Evolutionary conservation across 345 rosid genomes (phyloP).

Genomic region (Citrus medica): DNA sequence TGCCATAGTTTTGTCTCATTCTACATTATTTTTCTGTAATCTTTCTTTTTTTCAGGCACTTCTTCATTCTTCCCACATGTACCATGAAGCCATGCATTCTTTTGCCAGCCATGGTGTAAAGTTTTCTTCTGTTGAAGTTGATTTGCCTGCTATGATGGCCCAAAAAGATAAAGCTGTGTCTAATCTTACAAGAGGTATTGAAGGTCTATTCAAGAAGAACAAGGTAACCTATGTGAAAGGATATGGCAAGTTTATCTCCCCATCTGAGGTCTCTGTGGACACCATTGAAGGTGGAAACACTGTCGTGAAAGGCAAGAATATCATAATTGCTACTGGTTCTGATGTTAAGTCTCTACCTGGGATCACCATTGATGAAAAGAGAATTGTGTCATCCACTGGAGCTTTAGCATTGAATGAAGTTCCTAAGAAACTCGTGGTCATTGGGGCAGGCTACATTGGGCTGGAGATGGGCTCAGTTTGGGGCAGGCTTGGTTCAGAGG

Average conservation of each 20-base stretch:
- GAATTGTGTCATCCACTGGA: constrained; percentile 94
- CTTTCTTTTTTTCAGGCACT: constrained; percentile 59
- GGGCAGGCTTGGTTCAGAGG: constrained; percentile 93
- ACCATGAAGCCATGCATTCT: constrained; percentile 85
- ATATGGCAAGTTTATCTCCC: constrained; percentile 83
- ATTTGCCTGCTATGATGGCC: constrained; percentile 92
- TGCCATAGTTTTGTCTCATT: neutral
- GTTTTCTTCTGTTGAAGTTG: constrained; percentile 85
- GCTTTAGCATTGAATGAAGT: constrained; percentile 71
- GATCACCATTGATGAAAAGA: constrained; percentile 87
- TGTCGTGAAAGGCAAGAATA: constrained; percentile 84
- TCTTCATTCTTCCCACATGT: constrained; percentile 99
- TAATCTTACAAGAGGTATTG: constrained; percentile 83
- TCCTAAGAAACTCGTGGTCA: constrained; percentile 92
- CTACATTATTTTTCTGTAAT: neutral
- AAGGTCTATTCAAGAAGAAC: constrained; percentile 97
- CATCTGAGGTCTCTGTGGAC: constrained; percentile 89
- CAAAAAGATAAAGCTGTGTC: constrained; percentile 96
- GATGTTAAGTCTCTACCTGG: constrained; percentile 97
- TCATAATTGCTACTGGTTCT: constrained; percentile 90
- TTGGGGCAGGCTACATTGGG: constrained; percentile 99
- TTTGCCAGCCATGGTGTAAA: constrained; percentile 88
- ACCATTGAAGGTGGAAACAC: constrained; percentile 71
- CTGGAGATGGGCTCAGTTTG: constrained; percentile 99
- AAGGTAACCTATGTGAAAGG: constrained; percentile 96